These are phyloP conservation scores for Aspergillus sp. DNA, from an alignment of 2,329 filamentous ascomycete genomes.

Conservation along the genomic window DNA sequence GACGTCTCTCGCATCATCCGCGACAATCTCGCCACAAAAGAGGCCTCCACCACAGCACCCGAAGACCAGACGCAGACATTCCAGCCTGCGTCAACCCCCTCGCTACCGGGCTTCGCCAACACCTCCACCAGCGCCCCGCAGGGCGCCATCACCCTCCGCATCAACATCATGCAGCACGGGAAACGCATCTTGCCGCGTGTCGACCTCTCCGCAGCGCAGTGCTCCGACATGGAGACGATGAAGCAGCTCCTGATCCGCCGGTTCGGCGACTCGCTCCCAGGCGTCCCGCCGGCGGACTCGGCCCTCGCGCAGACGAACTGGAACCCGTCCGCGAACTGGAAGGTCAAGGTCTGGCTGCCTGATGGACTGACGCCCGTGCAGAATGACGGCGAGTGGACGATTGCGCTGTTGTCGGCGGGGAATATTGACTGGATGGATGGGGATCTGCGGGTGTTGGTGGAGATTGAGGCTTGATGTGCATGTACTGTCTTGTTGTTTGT, in stretches of 20 bases:
- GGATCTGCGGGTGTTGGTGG: slow-evolving; percentile 42
- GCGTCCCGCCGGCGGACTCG: slow-evolving; percentile 17
- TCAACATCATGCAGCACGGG: slow-evolving; percentile 37
- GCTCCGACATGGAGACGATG: slow-evolving; percentile 30
- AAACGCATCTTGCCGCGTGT: slow-evolving; percentile 40
- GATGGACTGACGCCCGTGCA: slow-evolving; percentile 39
- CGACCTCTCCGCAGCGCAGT: slow-evolving; percentile 35
- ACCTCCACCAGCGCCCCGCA: slow-evolving; percentile 9
- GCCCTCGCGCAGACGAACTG: slow-evolving; percentile 18
- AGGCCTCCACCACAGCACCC: slow-evolving; percentile 8
- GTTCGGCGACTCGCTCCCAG: slow-evolving; percentile 29
- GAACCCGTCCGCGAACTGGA: slow-evolving; percentile 24
- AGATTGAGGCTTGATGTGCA: slow-evolving; percentile 20
- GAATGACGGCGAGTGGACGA: slow-evolving; percentile 44
- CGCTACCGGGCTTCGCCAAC: slow-evolving; percentile 13
- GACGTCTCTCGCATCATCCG: slow-evolving; percentile 42
- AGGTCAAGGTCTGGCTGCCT: slow-evolving; percentile 41
- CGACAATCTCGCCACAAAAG: slow-evolving; percentile 31
- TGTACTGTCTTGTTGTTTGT: no score
- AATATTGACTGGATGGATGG: slow-evolving; percentile 49
- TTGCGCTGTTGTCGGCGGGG: slow-evolving; percentile 41
- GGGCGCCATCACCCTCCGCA: slow-evolving; percentile 29
- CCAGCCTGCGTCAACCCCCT: slow-evolving; percentile 15
- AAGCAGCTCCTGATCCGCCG: slow-evolving; percentile 31
- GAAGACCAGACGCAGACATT: slow-evolving; percentile 19